Evolutionary conservation across 1,284 basidiomycete genomes (phyloP).

Genomic region (Bondarzewia mesenterica): DNA sequence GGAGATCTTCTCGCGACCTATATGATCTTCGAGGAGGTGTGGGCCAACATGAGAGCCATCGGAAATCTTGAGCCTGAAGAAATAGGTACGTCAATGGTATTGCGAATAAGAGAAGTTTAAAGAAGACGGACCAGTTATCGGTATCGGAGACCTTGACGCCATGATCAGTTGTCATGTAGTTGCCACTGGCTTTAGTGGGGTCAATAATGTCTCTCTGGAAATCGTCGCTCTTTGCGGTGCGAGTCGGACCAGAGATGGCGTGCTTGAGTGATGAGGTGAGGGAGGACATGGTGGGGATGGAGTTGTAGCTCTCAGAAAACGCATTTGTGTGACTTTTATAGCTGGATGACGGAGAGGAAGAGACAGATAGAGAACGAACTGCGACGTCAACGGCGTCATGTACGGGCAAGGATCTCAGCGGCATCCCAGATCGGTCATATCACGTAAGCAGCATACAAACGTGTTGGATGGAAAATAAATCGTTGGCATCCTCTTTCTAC

Average conservation of each 20-base stretch:
- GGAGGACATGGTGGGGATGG: background rate
- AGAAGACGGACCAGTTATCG: conserved; percentile 48
- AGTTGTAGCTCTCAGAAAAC: too few relatives aligned
- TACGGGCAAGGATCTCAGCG: too few relatives aligned
- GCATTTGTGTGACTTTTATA: too few relatives aligned
- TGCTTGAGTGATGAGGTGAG: conserved; percentile 1
- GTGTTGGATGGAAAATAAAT: too few relatives aligned
- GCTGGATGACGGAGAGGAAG: too few relatives aligned
- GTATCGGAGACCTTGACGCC: conserved; percentile 54
- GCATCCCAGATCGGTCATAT: too few relatives aligned
- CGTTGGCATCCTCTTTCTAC: too few relatives aligned
- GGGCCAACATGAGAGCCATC: conserved; percentile 40
- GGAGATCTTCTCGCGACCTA: conserved; percentile 64
- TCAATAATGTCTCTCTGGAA: conserved; percentile 36
- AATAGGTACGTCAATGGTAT: conserved; percentile 29
- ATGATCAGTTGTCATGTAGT: conserved; percentile 51
- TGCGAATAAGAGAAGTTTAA: conserved; percentile 1
- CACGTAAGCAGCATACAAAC: too few relatives aligned
- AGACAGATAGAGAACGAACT: too few relatives aligned
- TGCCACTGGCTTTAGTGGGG: conserved; percentile 19
- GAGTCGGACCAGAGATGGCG: conserved; percentile 17
- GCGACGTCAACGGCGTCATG: too few relatives aligned
- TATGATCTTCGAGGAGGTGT: conserved; percentile 58
- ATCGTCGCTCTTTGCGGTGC: conserved; percentile 37
- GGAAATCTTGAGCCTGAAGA: conserved; percentile 31